Evolutionary conservation across 2,329 filamentous ascomycete genomes (phyloP), one percentile per base, ranked within the genome.

Genomic region (Didymella pinodella): DNA sequence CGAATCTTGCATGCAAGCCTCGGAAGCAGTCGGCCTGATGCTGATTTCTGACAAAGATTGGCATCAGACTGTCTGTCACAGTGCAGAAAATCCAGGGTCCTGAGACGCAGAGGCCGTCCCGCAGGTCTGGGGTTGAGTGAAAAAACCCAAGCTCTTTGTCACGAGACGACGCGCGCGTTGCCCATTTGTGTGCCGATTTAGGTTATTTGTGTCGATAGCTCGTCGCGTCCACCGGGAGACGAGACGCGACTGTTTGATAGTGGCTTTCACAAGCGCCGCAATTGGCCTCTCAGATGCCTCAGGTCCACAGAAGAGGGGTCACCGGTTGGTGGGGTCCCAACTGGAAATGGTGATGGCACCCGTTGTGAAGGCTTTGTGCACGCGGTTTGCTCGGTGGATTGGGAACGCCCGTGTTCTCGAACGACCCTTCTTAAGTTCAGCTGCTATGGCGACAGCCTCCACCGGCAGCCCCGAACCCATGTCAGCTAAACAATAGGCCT

Each of bases 321-420:
- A 66, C 67, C 59, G 65, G 66, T 65, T 72, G 69, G 74, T 74
- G 73, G 73, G 72, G 74, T 74, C 68, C 63, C 59, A 64, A 62
- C 65, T 54, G 45, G 50, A 59, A 59, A 54, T 59, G 41, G 54
- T 59, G 56, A 59, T 59, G 41, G 56, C 45, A 48, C 56, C 56
- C 48, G 61, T 67, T 74, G 64, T 72, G 69, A 74, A 75, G 65
- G 64, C 26, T 68, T 77, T 53, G 70, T 76, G 73, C 71, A 74
- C 57, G 63, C 51, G 50, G 52, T 61, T 62, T 61, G 52, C 51
- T 58, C 48, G 59, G 63, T 58, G 57, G 53, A 56, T 54, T 59
- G 63, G 63, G 56, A 47, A 64, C 60, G 63, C 50, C 50, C 53
- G 64, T 58, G 68, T 74, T 75, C 70, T 73, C 67, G 72, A 75